Conservation (phyloP, 371 early-diverging fungal species). For the Polyrhizophydium stewartii region DNA sequence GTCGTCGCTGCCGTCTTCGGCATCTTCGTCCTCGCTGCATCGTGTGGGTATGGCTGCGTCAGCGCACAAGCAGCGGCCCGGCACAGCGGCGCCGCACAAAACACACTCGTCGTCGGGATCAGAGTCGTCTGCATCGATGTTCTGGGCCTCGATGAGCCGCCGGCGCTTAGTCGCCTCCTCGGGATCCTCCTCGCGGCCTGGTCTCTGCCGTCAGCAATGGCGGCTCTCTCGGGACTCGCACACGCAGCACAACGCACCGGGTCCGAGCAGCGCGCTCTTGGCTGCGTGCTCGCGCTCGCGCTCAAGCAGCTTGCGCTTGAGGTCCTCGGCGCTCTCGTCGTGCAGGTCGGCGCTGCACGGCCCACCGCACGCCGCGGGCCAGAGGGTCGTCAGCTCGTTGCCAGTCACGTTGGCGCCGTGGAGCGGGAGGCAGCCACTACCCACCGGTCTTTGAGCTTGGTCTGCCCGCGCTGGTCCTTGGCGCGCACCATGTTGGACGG, state of each 20-base stretch:
- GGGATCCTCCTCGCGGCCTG: constrained; percentile 9
- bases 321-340: too few species aligned
- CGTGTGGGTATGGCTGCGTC: too few species aligned
- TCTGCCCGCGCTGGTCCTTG: constrained; percentile 81
- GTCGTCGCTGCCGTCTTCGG: constrained; percentile 43
- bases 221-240: too few species aligned
- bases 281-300: not conserved
- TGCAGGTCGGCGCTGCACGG: too few species aligned
- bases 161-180: constrained; percentile 14
- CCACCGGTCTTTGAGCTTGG: constrained; percentile 80
- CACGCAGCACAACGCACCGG: not conserved
- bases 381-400: not conserved
- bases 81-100: not conserved
- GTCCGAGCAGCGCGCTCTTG: constrained; percentile 8
- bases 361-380: constrained; percentile 1
- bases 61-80: too few species aligned
- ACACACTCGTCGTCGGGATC: constrained; percentile 10
- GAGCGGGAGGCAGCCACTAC: not conserved
- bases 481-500: constrained; percentile 70
- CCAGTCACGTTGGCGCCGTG: not conserved
- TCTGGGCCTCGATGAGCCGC: constrained; percentile 8
- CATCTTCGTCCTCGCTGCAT: not conserved
- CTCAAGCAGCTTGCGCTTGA: constrained; percentile 1
- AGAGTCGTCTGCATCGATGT: constrained; percentile 54
- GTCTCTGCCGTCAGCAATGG: too few species aligned